Conservation (phyloP, 768 basidiomycete species). For the Termitomyces sp. region DNA sequence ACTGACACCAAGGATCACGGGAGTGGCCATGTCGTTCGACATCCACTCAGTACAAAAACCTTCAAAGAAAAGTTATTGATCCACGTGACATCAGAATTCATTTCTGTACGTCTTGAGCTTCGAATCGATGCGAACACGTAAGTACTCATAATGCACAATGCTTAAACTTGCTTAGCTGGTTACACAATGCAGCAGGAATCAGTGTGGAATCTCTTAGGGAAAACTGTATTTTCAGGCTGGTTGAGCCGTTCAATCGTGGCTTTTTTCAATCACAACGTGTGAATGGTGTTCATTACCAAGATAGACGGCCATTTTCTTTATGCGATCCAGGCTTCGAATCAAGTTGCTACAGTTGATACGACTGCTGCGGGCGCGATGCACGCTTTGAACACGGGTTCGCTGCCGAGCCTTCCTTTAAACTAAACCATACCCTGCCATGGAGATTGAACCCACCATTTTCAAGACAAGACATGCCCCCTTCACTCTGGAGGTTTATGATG, state of each 20-base stretch:
- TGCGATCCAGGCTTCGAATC: background rate
- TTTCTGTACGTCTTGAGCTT: background rate
- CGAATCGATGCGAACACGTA: background rate
- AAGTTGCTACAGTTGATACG: background rate
- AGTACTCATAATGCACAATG: too few relatives aligned
- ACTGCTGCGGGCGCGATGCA: background rate
- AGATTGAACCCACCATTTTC: constrained; percentile 34
- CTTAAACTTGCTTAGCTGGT: background rate
- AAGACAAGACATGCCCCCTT: constrained; percentile 21
- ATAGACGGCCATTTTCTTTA: background rate
- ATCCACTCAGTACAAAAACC: background rate
- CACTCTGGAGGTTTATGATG: constrained; percentile 23
- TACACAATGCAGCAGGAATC: background rate
- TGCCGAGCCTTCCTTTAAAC: background rate
- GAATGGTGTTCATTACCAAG: background rate
- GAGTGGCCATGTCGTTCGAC: constrained; percentile 63
- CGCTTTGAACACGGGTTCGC: background rate
- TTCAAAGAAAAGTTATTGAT: constrained; percentile 6
- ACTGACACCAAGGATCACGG: constrained; percentile 71
- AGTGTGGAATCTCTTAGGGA: background rate
- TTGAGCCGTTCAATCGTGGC: background rate
- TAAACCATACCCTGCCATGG: constrained; percentile 13
- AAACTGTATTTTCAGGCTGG: background rate
- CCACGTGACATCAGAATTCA: constrained; percentile 8
- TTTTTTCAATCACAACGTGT: background rate